These are phyloP conservation scores for Arabidopsis suecica DNA, from an alignment of 345 rosid species.

Conservation along the genomic window DNA sequence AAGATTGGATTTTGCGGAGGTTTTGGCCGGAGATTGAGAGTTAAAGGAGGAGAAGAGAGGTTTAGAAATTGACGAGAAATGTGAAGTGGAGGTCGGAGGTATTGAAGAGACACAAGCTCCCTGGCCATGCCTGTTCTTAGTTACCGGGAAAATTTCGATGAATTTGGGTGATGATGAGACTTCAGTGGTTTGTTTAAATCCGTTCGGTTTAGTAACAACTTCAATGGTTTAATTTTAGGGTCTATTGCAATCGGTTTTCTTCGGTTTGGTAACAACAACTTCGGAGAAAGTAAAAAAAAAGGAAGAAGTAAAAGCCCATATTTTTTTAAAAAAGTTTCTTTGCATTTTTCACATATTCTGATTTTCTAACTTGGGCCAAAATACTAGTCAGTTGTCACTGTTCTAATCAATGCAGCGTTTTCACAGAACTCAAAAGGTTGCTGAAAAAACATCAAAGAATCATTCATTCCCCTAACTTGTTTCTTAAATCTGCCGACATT, in stretches of 20 bases:
- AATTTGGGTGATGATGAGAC: background rate
- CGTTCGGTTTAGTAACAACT: background rate
- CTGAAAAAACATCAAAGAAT: slow-evolving; percentile 27
- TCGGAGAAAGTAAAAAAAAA: background rate
- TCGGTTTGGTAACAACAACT: background rate
- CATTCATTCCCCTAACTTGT: slow-evolving; percentile 11
- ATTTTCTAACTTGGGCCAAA: slow-evolving; percentile 5
- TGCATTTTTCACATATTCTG: slow-evolving; percentile 34
- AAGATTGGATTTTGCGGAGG: slow-evolving; percentile 39
- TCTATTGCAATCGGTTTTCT: background rate
- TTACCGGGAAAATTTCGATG: background rate
- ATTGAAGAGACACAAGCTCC: slow-evolving; percentile 36
- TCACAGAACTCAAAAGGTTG: background rate
- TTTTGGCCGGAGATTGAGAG: slow-evolving; percentile 30
- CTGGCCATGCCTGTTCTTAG: slow-evolving; percentile 25
- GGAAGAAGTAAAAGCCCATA: background rate
- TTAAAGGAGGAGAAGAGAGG: slow-evolving; percentile 26
- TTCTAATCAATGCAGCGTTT: slow-evolving; percentile 25
- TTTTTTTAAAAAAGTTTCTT: background rate
- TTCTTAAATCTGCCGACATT: slow-evolving; percentile 9
- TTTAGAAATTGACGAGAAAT: background rate
- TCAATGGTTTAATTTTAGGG: background rate
- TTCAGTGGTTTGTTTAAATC: background rate
- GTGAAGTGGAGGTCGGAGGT: slow-evolving; percentile 31
- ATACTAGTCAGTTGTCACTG: background rate